Evolutionary conservation across 495 filamentous ascomycete genomes (phyloP), one percentile per base, ranked within the genome.

Genomic region (Aspergillus bridgeri): DNA sequence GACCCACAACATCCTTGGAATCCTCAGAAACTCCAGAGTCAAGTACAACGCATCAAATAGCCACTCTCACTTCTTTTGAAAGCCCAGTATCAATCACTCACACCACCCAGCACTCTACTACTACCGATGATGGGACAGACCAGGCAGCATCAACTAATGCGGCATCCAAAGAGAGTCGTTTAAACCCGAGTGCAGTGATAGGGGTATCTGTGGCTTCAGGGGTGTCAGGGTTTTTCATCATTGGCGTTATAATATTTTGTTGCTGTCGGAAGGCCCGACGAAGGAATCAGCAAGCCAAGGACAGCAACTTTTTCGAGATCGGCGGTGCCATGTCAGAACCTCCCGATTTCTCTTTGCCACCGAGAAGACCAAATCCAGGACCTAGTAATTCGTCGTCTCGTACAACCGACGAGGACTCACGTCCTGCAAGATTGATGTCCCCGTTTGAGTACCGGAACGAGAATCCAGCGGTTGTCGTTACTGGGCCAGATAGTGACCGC

Each of bases 271-370:
- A 61, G 60, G 65, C 67, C 51, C 65, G 64, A 22, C 65, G 66
- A 29, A 63, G 51, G 22, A 61, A 63, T 15, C 59, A 61, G 23
- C 27, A 60, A 7, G 57, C 57, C 11, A 56, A 69, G 23, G 53
- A 68, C n/a, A 57, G 54, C 6, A 57, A 71, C n/a, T 63, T 64
- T 25, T 79, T 76, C 48, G 76, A 79, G 51, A 77, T 76, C 58
- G 76, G 75, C 21, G 76, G 74, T 6, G 56, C 62, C 13, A 77
- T 77, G 75, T 64, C 70, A 51, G 72, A 77, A 54, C 76, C 75
- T 43, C 66, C 68, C 2, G 68, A 71, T 18, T 78, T 77, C 33
- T 61, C 58, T 19, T 57, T 58, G 8, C 55, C 62, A 23, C 67
- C 68, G 21, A 64, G 61, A 27, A 60, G 55, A 15, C 69, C 59